Evolutionary conservation across 345 rosid genomes (phyloP), one percentile per base, ranked within the genome.

Genomic region (Populus alba): DNA sequence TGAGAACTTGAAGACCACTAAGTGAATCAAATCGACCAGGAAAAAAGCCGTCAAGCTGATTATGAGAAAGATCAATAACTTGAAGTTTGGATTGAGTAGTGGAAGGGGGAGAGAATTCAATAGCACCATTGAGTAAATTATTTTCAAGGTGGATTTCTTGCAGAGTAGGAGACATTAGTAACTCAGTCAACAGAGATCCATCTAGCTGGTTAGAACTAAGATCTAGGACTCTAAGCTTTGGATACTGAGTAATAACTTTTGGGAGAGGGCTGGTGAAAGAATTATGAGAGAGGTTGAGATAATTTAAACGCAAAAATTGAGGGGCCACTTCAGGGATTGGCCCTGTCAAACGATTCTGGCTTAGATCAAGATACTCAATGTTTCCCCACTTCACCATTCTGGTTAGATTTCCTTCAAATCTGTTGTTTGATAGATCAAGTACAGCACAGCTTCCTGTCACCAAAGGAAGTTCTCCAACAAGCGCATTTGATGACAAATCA

Each of bases 361-460:
- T 96, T 79, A 96, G 92, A 90, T 96, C 99, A 76, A 96, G 91
- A 71, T 88, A 90, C 67, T 94, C 95, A 47, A 96, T 79, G 84
- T 87, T 84, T 27, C 90, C 97, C 98, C 99, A 96, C 76, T 90
- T 92, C 69, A 81, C 77, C 75, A 90, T 89, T 85, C 91, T 84
- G 31, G 95, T 85, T 51, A 96, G 81, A 78, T 92, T 96, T 72
- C 99, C 98, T 83, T 88, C 90, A 73, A 96, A 85, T 70, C 83
- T 89, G 79, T 96, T 96, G 84, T 88, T 89, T 78, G 99, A 96
- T 69, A 96, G 93, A 86, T 96, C 98, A 83, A 96, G 91, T 17
- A 91, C 77, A 35, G 82, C 86, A 65, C 96, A 91, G 77, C 90
- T 87, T 80, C 99, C 98, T 1, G 95, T 96, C 78, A 96, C 85